These are phyloP conservation scores for Orychophragmus violaceus DNA, from an alignment of 345 rosid genomes.

Conservation along the genomic window DNA sequence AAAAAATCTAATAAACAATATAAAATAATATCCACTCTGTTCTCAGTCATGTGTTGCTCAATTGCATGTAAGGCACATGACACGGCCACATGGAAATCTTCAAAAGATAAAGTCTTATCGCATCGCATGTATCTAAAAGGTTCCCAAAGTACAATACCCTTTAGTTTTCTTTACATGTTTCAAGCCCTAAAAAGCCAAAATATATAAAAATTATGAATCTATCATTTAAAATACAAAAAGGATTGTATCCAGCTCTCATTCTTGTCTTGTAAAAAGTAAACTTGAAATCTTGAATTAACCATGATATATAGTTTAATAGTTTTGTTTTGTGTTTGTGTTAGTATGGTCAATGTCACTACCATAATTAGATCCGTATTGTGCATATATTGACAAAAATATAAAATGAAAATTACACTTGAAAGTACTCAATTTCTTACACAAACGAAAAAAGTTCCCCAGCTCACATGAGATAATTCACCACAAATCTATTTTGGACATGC, in stretches of 20 bases:
- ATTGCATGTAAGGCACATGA: constrained; percentile 28
- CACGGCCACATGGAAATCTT: constrained; percentile 17
- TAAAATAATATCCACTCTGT: not conserved
- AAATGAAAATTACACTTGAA: not conserved
- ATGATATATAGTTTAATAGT: not conserved
- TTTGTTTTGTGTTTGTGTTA: not conserved
- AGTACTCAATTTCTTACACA: not conserved
- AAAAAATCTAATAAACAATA: not conserved
- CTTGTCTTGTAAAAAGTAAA: not conserved
- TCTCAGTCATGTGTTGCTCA: constrained; percentile 2
- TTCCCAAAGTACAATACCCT: constrained; percentile 9
- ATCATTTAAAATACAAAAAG: not conserved
- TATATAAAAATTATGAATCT: not conserved
- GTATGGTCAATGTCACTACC: not conserved
- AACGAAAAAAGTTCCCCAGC: not conserved
- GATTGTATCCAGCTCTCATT: not conserved
- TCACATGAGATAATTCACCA: constrained; percentile 13
- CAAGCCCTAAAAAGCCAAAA: not conserved
- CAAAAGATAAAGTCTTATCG: constrained; percentile 15
- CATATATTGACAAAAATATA: not conserved
- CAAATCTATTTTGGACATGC: constrained; percentile 10
- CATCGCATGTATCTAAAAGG: constrained; percentile 2
- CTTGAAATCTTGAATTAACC: not conserved
- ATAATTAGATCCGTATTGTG: not conserved
- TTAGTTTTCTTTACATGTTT: constrained; percentile 10